Evolutionary conservation across 192 early-diverging fungal genomes (phyloP).

Genomic region (Coemansia sp.): DNA sequence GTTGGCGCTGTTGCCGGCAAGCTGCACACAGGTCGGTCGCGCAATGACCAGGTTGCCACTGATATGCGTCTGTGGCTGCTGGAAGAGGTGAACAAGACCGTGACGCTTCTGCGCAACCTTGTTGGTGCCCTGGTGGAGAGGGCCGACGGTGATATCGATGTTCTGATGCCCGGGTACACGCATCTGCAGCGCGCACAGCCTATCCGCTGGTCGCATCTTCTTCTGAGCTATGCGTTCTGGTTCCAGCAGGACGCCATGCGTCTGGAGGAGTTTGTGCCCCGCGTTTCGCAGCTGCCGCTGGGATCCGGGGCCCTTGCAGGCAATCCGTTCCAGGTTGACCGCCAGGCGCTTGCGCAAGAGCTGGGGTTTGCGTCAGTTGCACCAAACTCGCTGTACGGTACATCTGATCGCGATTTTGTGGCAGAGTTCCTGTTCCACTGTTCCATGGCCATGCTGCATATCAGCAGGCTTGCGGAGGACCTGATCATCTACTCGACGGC

Average conservation of each 20-base stretch:
- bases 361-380: conserved; percentile 84
- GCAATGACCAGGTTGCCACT: conserved; percentile 99
- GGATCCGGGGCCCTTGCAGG: conserved; percentile 95
- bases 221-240: conserved; percentile 87
- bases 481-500: conserved; percentile 90
- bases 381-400: conserved; percentile 89
- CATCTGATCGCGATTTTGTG: conserved; percentile 95
- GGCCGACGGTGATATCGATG: conserved; percentile 87
- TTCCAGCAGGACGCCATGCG: conserved; percentile 89
- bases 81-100: conserved; percentile 68
- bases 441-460: conserved; percentile 89
- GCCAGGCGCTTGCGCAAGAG: conserved; percentile 83
- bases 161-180: conserved; percentile 99
- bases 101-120: conserved; percentile 71
- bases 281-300: conserved; percentile 82
- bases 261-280: conserved; percentile 75
- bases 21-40: conserved; percentile 92
- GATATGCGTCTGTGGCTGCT: conserved; percentile 95
- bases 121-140: conserved; percentile 71
- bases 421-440: conserved; percentile 96
- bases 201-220: conserved; percentile 93
- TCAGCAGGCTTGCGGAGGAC: conserved; percentile 90
- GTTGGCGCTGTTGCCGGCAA: conserved; percentile 92
- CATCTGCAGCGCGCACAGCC: conserved; percentile 98
- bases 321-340: conserved; percentile 95